Evolutionary conservation across 164 flowering plant genomes (phyloP).

Genomic region (Chimonanthus praecox): DNA sequence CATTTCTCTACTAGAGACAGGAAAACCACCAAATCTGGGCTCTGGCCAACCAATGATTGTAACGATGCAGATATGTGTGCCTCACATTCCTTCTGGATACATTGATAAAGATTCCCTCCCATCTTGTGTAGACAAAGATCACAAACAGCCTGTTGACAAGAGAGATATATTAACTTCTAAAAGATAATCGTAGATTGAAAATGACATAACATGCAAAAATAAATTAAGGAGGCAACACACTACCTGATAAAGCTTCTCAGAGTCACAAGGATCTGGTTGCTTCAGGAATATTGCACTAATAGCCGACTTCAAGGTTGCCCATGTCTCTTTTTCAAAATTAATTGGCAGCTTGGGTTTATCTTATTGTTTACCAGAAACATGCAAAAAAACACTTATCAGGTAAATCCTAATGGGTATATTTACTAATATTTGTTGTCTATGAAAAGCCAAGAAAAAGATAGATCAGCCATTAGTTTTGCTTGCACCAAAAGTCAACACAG

Average conservation of each 20-base stretch:
- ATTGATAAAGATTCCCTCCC: constrained; percentile 89
- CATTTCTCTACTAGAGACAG: constrained; percentile 85
- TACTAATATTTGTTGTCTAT: too few relatives aligned
- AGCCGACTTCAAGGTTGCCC: constrained; percentile 88
- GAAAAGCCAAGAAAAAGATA: not conserved
- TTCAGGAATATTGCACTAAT: constrained; percentile 88
- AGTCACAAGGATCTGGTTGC: constrained; percentile 77
- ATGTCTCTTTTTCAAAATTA: constrained; percentile 93
- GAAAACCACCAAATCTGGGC: constrained; percentile 91
- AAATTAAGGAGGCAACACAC: not conserved
- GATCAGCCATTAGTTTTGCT: not conserved
- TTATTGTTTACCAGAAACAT: constrained; percentile 23
- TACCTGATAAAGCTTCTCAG: constrained; percentile 90
- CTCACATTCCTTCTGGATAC: constrained; percentile 86
- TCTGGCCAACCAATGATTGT: constrained; percentile 83
- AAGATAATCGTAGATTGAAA: constrained; percentile 4
- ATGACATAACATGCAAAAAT: not conserved
- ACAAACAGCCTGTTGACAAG: constrained; percentile 66
- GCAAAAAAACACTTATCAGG: not conserved
- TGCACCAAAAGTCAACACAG: not conserved
- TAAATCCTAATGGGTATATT: not conserved
- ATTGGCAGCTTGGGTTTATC: constrained; percentile 81
- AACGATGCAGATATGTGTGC: constrained; percentile 66
- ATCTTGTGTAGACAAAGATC: constrained; percentile 88
- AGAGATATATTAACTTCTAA: not conserved